Conservation (phyloP, 2,329 filamentous ascomycete species). For the Aureobasidium subglaciale region DNA sequence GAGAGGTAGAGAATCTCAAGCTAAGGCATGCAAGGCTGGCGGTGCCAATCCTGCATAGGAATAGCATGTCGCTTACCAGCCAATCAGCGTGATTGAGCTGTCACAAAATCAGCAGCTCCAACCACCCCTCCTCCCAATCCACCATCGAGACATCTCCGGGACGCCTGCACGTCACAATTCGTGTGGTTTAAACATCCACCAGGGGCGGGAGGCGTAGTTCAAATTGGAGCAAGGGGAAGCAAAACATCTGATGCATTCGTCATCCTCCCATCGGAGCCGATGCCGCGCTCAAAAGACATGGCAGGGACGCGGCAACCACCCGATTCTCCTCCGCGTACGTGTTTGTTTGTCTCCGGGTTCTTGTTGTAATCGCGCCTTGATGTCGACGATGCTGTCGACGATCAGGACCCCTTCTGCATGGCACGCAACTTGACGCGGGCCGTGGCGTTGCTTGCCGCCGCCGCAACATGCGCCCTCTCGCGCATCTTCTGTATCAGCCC, state of each 20-base stretch:
- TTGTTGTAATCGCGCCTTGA: not conserved
- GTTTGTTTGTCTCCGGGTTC: not conserved
- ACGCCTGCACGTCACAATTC: slow-evolving; percentile 14
- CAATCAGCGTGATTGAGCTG: slow-evolving; percentile 2
- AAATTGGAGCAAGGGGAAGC: slow-evolving; percentile 13
- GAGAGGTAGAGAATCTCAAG: slow-evolving; percentile 7
- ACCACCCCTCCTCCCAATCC: slow-evolving; percentile 12
- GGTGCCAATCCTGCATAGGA: not conserved
- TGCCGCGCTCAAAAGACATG: slow-evolving; percentile 1
- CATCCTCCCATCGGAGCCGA: not conserved
- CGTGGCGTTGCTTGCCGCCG: slow-evolving; percentile 11
- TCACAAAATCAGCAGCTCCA: slow-evolving; percentile 14
- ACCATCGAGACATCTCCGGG: not conserved
- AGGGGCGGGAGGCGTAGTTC: slow-evolving; percentile 6
- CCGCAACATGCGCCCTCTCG: slow-evolving; percentile 7
- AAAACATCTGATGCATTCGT: slow-evolving; percentile 12
- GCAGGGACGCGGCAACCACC: not conserved
- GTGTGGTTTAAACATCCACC: slow-evolving; percentile 7
- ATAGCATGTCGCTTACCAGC: slow-evolving; percentile 5
- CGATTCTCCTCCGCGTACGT: not conserved
- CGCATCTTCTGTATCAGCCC: slow-evolving; percentile 11
- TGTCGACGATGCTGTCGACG: not conserved
- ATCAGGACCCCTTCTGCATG: not conserved
- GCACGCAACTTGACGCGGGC: slow-evolving; percentile 6
- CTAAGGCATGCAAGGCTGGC: slow-evolving; percentile 10